Base-by-base conservation (phyloP, 2,329 filamentous ascomycete species). In the Diplodia corticola region DNA sequence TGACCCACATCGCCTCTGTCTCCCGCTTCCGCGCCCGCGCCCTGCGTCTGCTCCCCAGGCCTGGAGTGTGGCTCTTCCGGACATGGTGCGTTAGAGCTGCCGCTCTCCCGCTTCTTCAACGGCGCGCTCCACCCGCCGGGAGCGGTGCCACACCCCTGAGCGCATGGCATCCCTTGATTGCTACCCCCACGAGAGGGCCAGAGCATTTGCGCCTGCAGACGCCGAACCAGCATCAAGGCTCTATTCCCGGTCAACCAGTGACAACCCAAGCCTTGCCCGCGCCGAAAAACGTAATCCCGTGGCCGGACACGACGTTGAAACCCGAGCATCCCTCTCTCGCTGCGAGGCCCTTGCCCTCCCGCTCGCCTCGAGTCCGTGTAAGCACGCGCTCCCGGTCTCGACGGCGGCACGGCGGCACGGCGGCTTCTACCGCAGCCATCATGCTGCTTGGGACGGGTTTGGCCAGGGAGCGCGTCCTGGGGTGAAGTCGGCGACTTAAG, bases 51-150 rank as follows among this genome's bases (percentile, higher is more conserved):
- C 57, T 60, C 40, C 55, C 55, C 55, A 48, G 24, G 15, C 46
- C 55, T 20, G 26, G 10, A 22, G 24, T 37, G 26, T 57, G 53
- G 9, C 28, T 35, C 53, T 40, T 24, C 53, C 55, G 24, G n/a
- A 33, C 55, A 60, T 48, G 55, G 35, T 60, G 55, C 24, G 15
- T 48, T 48, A 30, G 55, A 28, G 37, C 55, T 22, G 55, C 44
- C 44, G 57, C 57, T 61, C 57, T 61, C 57, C 57, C 57, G 57
- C 57, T 49, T 61, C 57, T 61, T 61, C 57, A 61, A 61, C 57
- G 57, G 57, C 44, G 57, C 40, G 57, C 57, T 61, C 57, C 57
- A 61, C 57, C n/a, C 5, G 7, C 24, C 7, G 20, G 33, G 53
- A 13, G 30, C 33, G 33, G 22, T 15, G 35, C 37, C 6, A 40